Percentiles rank a stretch among this genome's conserved stretches.
phyloP scores from a whole-genome alignment of 805 yeast species.

The Naumovozyma baii region DNA sequence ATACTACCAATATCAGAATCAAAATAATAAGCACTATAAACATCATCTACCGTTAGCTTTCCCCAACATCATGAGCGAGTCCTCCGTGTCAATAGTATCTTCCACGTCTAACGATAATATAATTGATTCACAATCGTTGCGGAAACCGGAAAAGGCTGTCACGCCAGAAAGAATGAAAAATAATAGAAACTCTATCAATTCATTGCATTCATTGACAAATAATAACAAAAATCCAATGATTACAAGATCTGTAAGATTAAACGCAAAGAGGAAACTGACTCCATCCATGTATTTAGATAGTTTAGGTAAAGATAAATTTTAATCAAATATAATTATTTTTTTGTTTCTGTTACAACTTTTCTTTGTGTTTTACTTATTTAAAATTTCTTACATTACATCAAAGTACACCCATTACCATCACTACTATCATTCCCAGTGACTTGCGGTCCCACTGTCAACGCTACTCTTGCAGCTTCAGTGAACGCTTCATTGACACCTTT shows the following conservation, averaged over 20 bases:
- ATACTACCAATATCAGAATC: no score
- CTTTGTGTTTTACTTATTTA: neutral
- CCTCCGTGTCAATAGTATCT: neutral
- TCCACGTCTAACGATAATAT: neutral
- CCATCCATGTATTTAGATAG: conserved; percentile 21
- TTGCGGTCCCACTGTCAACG: conserved; percentile 78
- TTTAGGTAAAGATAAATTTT: conserved; percentile 8
- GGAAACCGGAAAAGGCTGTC: neutral
- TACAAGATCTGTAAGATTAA: neutral
- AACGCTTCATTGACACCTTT: conserved; percentile 99
- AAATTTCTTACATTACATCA: conserved; percentile 31
- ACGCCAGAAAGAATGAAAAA: neutral
- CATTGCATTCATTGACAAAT: neutral
- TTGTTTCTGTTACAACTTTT: neutral
- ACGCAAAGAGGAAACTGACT: conserved; percentile 3
- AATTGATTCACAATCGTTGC: neutral
- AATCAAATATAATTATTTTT: neutral
- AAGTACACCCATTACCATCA: conserved; percentile 31
- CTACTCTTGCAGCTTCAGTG: conserved; percentile 97
- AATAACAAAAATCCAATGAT: neutral
- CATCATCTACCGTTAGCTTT: neutral
- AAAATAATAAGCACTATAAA: no score
- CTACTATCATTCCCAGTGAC: conserved; percentile 44
- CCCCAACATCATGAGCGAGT: neutral
- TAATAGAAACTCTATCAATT: neutral